Evolutionary conservation across 352 stramenopile genomes (phyloP).

Genomic region (Phytophthora pisi): DNA sequence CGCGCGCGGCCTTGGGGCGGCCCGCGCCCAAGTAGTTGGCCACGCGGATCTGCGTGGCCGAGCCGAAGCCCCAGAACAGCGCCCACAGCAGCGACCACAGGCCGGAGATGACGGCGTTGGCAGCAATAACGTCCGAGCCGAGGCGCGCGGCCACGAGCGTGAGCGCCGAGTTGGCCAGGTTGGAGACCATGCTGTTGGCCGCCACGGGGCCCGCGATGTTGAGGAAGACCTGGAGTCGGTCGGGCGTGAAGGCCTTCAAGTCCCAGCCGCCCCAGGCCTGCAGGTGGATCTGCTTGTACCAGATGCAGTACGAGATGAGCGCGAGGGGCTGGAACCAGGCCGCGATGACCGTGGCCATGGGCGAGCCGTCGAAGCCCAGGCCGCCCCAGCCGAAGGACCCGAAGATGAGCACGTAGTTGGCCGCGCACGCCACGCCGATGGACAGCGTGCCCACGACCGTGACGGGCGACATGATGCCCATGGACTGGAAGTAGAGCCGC

Average conservation of each 20-base stretch:
- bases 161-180: conserved; percentile 72
- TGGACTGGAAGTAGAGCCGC: conserved; percentile 84
- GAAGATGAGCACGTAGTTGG: conserved; percentile 77
- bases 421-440: conserved; percentile 60
- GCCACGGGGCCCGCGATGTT: conserved; percentile 68
- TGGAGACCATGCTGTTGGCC: conserved; percentile 73
- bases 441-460: conserved; percentile 73
- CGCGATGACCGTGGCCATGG: conserved; percentile 75
- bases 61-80: conserved; percentile 83
- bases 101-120: conserved; percentile 74
- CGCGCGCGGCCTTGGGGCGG: conserved; percentile 59
- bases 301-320: conserved; percentile 76
- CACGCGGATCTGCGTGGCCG: conserved; percentile 76
- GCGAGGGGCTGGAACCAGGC: conserved; percentile 82
- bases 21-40: conserved; percentile 79
- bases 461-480: conserved; percentile 79
- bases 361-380: conserved; percentile 80
- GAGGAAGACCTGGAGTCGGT: conserved; percentile 70
- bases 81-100: conserved; percentile 75
- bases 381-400: conserved; percentile 56
- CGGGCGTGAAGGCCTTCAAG: conserved; percentile 55
- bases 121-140: conserved; percentile 76
- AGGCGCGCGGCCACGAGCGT: conserved; percentile 75
- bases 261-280: conserved; percentile 78
- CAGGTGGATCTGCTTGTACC: conserved; percentile 76